These are phyloP conservation scores for Saprolegnia diclina DNA, from an alignment of 352 stramenopile genomes.

Conservation along the genomic window DNA sequence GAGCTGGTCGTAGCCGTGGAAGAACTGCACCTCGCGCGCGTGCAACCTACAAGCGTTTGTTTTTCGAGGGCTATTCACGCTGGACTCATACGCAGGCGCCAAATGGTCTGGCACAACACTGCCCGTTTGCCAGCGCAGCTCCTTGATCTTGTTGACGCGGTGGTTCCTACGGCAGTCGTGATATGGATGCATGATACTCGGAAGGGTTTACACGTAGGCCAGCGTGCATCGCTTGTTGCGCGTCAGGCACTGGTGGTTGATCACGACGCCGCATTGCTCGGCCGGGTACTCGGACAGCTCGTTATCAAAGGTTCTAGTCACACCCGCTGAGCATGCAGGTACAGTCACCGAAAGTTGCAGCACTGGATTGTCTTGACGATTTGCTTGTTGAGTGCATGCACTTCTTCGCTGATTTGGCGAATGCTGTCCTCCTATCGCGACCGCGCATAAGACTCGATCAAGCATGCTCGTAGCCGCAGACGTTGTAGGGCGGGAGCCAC, in stretches of 20 bases:
- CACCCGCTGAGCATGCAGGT: neutral
- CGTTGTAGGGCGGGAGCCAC: slow-evolving; percentile 89
- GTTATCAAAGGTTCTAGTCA: slow-evolving; percentile 50
- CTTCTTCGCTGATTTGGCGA: slow-evolving; percentile 75
- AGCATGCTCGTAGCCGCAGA: slow-evolving; percentile 31
- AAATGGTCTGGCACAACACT: slow-evolving; percentile 77
- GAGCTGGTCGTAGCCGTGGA: slow-evolving; percentile 87
- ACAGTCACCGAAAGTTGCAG: neutral
- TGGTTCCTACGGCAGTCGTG: slow-evolving; percentile 35
- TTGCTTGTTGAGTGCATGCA: slow-evolving; percentile 56
- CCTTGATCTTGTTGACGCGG: slow-evolving; percentile 81
- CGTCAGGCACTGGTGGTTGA: slow-evolving; percentile 85
- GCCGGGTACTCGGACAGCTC: slow-evolving; percentile 53
- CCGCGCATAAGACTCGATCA: neutral
- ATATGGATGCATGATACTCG: slow-evolving; percentile 10
- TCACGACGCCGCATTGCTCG: slow-evolving; percentile 72
- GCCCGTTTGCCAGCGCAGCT: slow-evolving; percentile 86
- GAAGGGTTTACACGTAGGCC: slow-evolving; percentile 66
- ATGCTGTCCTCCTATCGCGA: slow-evolving; percentile 63
- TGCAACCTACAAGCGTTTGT: slow-evolving; percentile 48
- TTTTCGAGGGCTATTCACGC: neutral
- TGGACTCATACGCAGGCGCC: slow-evolving; percentile 50
- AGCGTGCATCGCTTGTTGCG: slow-evolving; percentile 88
- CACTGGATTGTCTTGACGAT: slow-evolving; percentile 70
- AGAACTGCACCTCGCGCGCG: slow-evolving; percentile 82